Base-by-base conservation (phyloP, 352 stramenopile genomes). In the Globisporangium cystogenes region DNA sequence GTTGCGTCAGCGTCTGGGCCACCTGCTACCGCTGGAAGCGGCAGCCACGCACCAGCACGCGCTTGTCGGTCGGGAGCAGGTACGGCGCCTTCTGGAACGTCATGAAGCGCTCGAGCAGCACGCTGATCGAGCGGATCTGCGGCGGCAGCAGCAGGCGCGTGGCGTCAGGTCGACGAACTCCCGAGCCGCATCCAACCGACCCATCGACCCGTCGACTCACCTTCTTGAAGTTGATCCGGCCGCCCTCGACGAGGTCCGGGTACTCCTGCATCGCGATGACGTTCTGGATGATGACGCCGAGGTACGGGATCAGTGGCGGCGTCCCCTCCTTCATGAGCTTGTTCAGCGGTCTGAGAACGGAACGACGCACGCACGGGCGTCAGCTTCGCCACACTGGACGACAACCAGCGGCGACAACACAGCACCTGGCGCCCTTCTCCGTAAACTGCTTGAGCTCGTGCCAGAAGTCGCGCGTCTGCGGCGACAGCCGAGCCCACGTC, bases 221-320 rank as follows among this genome's bases (percentile, higher is more conserved):
- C 66, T 95, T 95, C 51, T 93, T 93, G 46, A 95, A 91, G 52
- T 95, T 95, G 64, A 95, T 85, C 24, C 92, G 54, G 24, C 87
- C 79, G 29, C 68, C 76, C 56, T 91, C 78, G 5, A 92, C 67
- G 20, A 64, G 71, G 51, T 95, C 82, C 1, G 85, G 85, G 51
- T 79, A 95, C 51, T 95, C 85, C 57, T 95, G 82, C 8, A 91
- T 58, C 16, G 82, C 76, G 27, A 95, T 74, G 51, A 93, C 78
- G 46, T 92, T 90, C 60, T 95, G 85, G 60, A 91, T 87, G 10
- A 95, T 65, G n/a, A 91, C 65, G 4, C 85, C 85, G 49, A 95
- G 68, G 60, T 95, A 95, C 31, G 85, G 85, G 35, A 95, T 86
- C 36, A 89, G 63, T 7, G 85, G 85, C 11, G 78, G 77, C 0